Evolutionary conservation across 768 basidiomycete species (phyloP), one percentile per base, ranked within the genome.

Genomic region (Pleurotus cornucopiae): DNA sequence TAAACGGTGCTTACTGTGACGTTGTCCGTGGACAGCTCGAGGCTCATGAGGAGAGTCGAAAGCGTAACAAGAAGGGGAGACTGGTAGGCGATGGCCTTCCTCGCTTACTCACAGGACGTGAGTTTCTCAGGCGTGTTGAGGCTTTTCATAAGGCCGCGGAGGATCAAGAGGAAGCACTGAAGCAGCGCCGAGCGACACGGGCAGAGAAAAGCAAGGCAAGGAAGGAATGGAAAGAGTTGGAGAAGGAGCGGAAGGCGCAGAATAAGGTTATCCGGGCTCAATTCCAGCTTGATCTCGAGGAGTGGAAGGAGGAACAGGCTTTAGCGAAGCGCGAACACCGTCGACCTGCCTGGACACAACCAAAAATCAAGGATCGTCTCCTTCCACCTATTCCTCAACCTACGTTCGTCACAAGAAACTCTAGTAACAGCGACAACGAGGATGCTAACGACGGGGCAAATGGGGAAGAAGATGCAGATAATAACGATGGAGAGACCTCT

Each of bases 41-140:
- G 26, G 58, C 57, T 20, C 51, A 62, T 21, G 63, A 67, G 56
- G 59, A 67, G 53, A 43, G 40, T 43, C 63, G 61, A 43, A 62
- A 61, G 49, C 47, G 41, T 5, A 40, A 41, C 12, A 60, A 60
- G 53, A 59, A 60, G 37, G 61, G 55, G 4, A 57, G 58, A 25
- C 57, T 66, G 5, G 46, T 64, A n/a, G 61, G 60, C 16, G 65
- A 68, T 64, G 66, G 66, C 13, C 45, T 66, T 18, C 63, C 64
- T 14, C 46, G 52, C 7, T 60, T 69, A 26, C 57, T 69, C 25
- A 62, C 58, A 30, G 56, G 55, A 6, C 58, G 61, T 41, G 59
- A 61, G 4, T 67, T 67, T 54, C 62, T 59, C 38, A 58, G 60
- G 43, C 53, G 49, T n/a, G 58, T 57, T 2, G 53, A 14, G 1